phyloP scores from a whole-genome alignment of 345 rosid genomes.

The Murraya koenigii region DNA sequence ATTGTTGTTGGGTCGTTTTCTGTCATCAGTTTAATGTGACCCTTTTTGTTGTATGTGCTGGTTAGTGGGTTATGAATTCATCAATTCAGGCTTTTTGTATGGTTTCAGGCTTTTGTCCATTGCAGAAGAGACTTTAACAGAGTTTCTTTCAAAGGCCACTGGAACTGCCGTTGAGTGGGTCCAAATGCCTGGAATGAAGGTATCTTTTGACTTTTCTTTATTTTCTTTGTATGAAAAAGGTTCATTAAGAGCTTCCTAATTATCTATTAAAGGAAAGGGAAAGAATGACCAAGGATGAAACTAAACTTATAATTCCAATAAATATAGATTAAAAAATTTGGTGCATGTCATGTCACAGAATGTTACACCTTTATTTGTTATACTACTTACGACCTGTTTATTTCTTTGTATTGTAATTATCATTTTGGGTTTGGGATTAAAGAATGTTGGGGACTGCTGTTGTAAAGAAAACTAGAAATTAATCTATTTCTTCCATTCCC shows the following conservation, averaged over 20 bases:
- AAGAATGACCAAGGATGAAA: not conserved
- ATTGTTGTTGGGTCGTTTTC: slow-evolving; percentile 46
- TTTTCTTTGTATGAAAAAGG: not conserved
- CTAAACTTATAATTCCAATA: not conserved
- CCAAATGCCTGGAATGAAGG: slow-evolving; percentile 99
- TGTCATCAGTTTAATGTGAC: slow-evolving; percentile 27
- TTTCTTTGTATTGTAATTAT: not conserved
- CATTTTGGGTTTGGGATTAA: too few relatives aligned
- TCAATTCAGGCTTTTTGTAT: slow-evolving; percentile 25
- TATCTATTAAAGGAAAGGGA: not conserved
- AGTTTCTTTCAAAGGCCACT: slow-evolving; percentile 99
- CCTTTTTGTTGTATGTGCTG: slow-evolving; percentile 18
- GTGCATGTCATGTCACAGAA: slow-evolving; percentile 1
- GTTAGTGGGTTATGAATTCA: slow-evolving; percentile 19
- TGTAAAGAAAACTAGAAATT: not conserved
- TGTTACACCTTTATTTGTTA: not conserved
- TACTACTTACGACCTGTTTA: not conserved
- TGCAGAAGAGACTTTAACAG: slow-evolving; percentile 99
- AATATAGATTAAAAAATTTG: not conserved
- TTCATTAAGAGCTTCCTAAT: not conserved
- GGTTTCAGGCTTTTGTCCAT: slow-evolving; percentile 89
- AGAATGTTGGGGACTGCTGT: not conserved
- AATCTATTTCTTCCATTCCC: not conserved
- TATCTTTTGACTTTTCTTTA: slow-evolving; percentile 23
- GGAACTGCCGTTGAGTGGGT: slow-evolving; percentile 99